Percentiles rank a stretch among this genome's conserved stretches.
phyloP scores from a whole-genome alignment of 1,284 basidiomycete species.

The Mycosarcoma maydis region DNA sequence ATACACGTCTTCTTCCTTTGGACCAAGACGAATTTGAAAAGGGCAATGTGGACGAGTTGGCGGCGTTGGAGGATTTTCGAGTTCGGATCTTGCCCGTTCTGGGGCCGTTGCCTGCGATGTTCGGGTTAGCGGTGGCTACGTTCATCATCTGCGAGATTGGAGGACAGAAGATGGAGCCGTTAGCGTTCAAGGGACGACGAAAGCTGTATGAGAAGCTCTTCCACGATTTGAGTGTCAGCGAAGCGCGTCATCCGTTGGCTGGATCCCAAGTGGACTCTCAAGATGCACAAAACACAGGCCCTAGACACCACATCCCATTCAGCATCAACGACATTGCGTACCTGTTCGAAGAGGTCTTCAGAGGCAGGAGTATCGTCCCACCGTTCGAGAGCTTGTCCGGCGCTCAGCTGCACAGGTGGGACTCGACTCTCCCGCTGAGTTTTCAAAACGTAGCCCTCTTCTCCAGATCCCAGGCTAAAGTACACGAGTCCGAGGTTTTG shows the following conservation, averaged over 20 bases:
- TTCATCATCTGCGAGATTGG: conserved; percentile 64
- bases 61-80: conserved; percentile 91
- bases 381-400: conserved; percentile 52
- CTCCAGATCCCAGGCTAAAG: conserved; percentile 51
- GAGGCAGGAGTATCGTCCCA: conserved; percentile 57
- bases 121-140: conserved; percentile 63
- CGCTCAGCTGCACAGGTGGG: conserved; percentile 60
- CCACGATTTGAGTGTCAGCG: conserved; percentile 38
- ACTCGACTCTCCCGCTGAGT: conserved; percentile 57
- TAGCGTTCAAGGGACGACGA: conserved; percentile 57
- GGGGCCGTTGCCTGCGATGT: conserved; percentile 69
- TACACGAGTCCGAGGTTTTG: conserved; percentile 59
- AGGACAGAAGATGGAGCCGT: conserved; percentile 59
- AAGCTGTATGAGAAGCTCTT: conserved; percentile 60
- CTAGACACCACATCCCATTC: conserved; percentile 53
- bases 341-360: conserved; percentile 63
- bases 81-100: conserved; percentile 88
- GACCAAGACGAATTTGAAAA: conserved; percentile 91
- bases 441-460: conserved; percentile 63
- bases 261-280: conserved; percentile 2
- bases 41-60: conserved; percentile 88
- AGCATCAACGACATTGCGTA: conserved; percentile 62
- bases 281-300: conserved; percentile 10
- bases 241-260: conserved; percentile 31
- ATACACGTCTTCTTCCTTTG: conserved; percentile 82